Evolutionary conservation across 495 filamentous ascomycete genomes (phyloP), one percentile per base, ranked within the genome.

Genomic region (Hypoxylon fuscum): DNA sequence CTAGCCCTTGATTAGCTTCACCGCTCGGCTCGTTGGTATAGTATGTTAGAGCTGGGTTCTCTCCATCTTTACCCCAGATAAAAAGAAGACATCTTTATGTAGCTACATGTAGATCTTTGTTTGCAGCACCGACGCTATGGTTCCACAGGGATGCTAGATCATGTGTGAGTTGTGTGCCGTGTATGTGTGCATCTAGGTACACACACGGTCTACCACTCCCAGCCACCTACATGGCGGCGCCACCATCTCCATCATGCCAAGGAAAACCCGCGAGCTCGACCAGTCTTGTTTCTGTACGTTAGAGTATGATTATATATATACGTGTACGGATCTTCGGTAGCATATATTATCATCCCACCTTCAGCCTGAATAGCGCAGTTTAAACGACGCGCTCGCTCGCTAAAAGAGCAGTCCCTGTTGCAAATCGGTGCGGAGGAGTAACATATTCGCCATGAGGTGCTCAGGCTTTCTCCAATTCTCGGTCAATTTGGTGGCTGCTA

Each of bases 371-470:
- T n/a, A n/a, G n/a, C n/a, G 53, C 43, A 10, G 22, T 20, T 25
- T 17, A 57, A 8, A 42, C 12, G 27, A 38, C 32, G 11, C n/a
- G 14, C 17, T 45, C 22, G 27, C 53, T 45, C 29, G 47, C 57
- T 14, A 54, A 58, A 66, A 38, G 57, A 66, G 63, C 35, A 56
- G 35, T 38, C 54, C 17, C 15, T 15, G 5, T 58, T 57, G 46
- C 20, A 49, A 40, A 66, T 66, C 63, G 27, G 9, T 43, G 34
- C 25, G 46, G 47, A 38, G 42, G 53, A 43, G 37, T 66, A 45
- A 48, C 42, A 57, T 27, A 4, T 25, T 60, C 34, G 52, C 56
- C 40, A 66, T 66, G 63, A 66, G 42, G 53, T 66, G 47, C 53
- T 58, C 48, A 37, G 42, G 57, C 12, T 37, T 58, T 56, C 57